Base-by-base conservation (phyloP, 768 basidiomycete genomes). In the Boletus pseudopeckii region DNA sequence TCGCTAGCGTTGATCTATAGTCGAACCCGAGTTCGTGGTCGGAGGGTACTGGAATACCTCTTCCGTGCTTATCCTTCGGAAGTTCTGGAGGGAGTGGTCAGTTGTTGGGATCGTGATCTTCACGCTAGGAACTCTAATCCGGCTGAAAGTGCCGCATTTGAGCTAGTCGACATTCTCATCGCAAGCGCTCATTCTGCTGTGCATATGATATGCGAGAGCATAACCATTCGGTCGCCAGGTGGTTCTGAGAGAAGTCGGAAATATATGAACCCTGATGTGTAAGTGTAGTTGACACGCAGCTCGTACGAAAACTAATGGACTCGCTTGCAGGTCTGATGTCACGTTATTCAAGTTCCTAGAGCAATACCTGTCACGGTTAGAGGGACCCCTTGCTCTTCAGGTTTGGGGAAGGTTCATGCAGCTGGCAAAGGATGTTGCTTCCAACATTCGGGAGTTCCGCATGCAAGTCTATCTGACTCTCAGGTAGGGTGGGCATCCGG, bases 301-400 rank as follows among this genome's bases (percentile, higher is more conserved):
- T 18, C n/a, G 51, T 8, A 48, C 32, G 42, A 15, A 45, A 48
- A 33, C 44, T 59, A 20, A 59, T 14, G 40, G 28, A 32, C 34
- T 53, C 17, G n/a, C n/a, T 50, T 41, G n/a, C 53, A 95, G 92
- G 54, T 79, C 82, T 36, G 91, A 93, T 55, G 70, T 73, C 4
- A 77, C 78, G 15, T 64, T 93, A n/a, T 93, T 92, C 76, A 81
- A 78, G 30, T 98, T 98, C 67, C 74, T 98, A 43, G 93, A 98
- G 64, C 83, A 84, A 50, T 98, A 98, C 65, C 68, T 98, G 28
- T 73, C 73, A 17, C 82, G 86, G 10, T 70, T 98, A 39, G 97
- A 98, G 69, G 92, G 92, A 0, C 92, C 97, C 0, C 74, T 97
- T 34, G 95, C 92, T 4, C 77, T 94, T 11, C 97, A 98, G 72